A percentile compares a stretch with the other conserved stretches of the same genome.
These are phyloP conservation scores for Pythium guiyangense DNA, from an alignment of 352 stramenopile genomes.

Conservation along the genomic window DNA sequence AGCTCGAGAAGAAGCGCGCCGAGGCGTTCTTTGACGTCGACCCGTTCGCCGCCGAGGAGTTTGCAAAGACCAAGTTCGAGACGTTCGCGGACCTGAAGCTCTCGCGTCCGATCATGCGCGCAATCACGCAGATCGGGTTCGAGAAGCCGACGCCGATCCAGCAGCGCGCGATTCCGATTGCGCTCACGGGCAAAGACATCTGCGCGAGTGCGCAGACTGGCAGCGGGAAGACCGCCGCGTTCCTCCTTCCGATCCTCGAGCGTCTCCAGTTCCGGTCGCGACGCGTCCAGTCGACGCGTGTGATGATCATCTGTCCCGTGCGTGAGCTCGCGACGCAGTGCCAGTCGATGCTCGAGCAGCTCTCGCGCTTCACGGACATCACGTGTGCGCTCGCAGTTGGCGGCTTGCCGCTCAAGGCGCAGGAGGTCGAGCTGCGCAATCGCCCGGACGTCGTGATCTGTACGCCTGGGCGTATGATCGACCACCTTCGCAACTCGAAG, in stretches of 20 bases:
- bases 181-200: slow-evolving; percentile 95
- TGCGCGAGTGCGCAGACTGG: slow-evolving; percentile 96
- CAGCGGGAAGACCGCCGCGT: slow-evolving; percentile 98
- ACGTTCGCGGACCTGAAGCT: slow-evolving; percentile 97
- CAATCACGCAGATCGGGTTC: slow-evolving; percentile 96
- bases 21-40: slow-evolving; percentile 81
- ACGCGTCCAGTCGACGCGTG: slow-evolving; percentile 84
- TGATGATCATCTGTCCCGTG: slow-evolving; percentile 97
- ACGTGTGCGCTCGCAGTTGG: slow-evolving; percentile 92
- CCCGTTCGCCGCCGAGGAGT: slow-evolving; percentile 70
- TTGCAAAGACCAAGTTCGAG: slow-evolving; percentile 82
- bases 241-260: slow-evolving; percentile 97
- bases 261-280: slow-evolving; percentile 93
- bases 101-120: slow-evolving; percentile 95
- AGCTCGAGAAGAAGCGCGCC: slow-evolving; percentile 76
- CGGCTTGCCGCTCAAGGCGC: slow-evolving; percentile 83
- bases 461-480: slow-evolving; percentile 97
- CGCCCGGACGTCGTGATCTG: slow-evolving; percentile 97
- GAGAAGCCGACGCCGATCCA: slow-evolving; percentile 95
- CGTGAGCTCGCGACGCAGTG: slow-evolving; percentile 96
- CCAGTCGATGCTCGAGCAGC: slow-evolving; percentile 93
- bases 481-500: slow-evolving; percentile 97
- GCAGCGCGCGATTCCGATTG: slow-evolving; percentile 92
- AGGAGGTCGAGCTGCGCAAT: slow-evolving; percentile 95
- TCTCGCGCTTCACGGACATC: slow-evolving; percentile 96